A percentile compares a stretch with the other conserved stretches of the same genome.
phyloP scores from a whole-genome alignment of 164 flowering plant genomes.

The Piper betle region DNA sequence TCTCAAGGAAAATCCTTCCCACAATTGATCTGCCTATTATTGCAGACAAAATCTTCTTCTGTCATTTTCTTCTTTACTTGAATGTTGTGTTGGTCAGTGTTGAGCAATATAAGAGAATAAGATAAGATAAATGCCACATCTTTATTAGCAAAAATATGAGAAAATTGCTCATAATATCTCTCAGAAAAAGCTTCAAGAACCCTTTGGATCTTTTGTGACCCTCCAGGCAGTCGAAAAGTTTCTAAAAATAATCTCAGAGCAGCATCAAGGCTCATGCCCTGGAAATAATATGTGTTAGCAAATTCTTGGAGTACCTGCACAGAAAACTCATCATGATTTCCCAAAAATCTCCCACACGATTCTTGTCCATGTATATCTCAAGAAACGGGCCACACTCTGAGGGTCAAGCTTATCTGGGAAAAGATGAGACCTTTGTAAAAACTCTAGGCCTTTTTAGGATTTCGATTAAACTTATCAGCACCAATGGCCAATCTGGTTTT shows the following conservation, averaged over 20 bases:
- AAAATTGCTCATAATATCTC: conserved; percentile 32
- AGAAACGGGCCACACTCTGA: conserved; percentile 26
- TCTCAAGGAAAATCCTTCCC: conserved; percentile 32
- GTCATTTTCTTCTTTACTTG: conserved; percentile 39
- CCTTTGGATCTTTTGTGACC: conserved; percentile 28
- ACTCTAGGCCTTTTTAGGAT: conserved; percentile 25
- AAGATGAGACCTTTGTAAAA: conserved; percentile 21
- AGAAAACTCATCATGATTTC: conserved; percentile 26
- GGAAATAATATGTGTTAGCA: conserved; percentile 27
- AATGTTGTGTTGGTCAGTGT: conserved; percentile 27
- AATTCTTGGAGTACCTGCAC: conserved; percentile 28
- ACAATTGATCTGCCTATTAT: conserved; percentile 28
- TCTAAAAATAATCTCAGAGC: conserved; percentile 25
- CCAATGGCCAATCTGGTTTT: conserved; percentile 21
- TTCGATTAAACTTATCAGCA: conserved; percentile 22
- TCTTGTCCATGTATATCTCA: conserved; percentile 28
- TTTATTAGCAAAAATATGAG: conserved; percentile 21
- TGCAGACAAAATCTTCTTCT: conserved; percentile 32
- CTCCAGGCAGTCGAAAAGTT: conserved; percentile 33
- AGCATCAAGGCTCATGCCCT: conserved; percentile 23
- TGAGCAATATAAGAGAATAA: conserved; percentile 15
- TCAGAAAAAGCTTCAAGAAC: conserved; percentile 32
- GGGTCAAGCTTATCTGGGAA: conserved; percentile 27
- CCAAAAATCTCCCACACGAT: conserved; percentile 21
- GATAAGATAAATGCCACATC: conserved; percentile 17